phyloP scores from a whole-genome alignment of 257 asterid species.

The Nicotiana undulata region DNA sequence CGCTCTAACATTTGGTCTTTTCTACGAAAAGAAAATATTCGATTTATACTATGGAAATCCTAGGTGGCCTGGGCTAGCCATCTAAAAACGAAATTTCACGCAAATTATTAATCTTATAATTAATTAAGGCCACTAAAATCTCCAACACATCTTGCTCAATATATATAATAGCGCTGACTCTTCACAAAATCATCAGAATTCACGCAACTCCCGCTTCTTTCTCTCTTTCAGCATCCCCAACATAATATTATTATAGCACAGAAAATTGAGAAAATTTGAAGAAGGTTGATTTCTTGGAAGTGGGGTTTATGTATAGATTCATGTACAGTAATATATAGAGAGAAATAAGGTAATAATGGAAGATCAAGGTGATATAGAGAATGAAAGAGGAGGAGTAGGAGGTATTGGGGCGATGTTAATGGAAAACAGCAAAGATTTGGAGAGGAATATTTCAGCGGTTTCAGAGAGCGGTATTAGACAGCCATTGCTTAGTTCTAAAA shows the following conservation, averaged over 20 bases:
- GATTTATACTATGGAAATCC: neutral
- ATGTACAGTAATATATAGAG: neutral
- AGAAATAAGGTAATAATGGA: neutral
- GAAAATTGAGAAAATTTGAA: neutral
- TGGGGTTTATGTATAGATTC: neutral
- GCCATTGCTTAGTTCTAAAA: conserved; percentile 43
- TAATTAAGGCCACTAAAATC: neutral
- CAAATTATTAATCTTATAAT: neutral
- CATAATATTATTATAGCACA: neutral
- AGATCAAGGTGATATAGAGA: conserved; percentile 46
- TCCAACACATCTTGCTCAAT: neutral
- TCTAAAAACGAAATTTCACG: neutral
- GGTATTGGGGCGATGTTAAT: neutral
- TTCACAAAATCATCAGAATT: neutral
- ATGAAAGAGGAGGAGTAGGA: conserved; percentile 14
- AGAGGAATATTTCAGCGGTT: conserved; percentile 29
- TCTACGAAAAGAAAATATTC: neutral
- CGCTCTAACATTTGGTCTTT: neutral
- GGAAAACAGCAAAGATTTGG: conserved; percentile 27
- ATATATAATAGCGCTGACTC: neutral
- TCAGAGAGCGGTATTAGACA: conserved; percentile 21
- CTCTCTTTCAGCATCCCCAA: neutral
- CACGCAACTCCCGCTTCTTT: neutral
- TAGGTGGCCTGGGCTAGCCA: neutral
- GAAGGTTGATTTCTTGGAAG: neutral